Base-by-base conservation (phyloP, 2,329 filamentous ascomycete species). In the Calonectria fujianensis region DNA sequence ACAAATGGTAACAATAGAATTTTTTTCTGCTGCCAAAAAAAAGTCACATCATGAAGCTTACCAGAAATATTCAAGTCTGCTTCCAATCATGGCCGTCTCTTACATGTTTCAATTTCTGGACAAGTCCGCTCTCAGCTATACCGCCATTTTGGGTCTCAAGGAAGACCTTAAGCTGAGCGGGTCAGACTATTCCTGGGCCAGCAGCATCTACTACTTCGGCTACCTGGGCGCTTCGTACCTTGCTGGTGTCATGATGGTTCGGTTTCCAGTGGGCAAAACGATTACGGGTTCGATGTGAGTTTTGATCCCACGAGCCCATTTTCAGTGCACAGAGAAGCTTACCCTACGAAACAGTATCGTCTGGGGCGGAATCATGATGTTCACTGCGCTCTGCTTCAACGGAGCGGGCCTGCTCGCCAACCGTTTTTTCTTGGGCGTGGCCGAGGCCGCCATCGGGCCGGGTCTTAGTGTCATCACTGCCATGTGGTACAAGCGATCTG, bases 101-200 rank as follows among this genome's bases (percentile, higher is more conserved):
- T 93, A 93, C 78, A 87, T 90, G n/a, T 83, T 92, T 7, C 91
- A 93, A 74, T 93, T 89, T 76, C 85, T 91, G 2, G 91, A 93
- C 83, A 93, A 93, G 81, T 89, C 89, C 0, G 88, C 88, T 0
- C 82, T 92, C 1, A 86, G 84, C n/a, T 89, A 89, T 79, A 87
- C 88, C 0, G 87, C 87, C 48, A 84, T 90, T 75, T 86, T 90
- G 86, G 87, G 88, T 1, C 80, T 90, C 6, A 84, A 84, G 41
- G 78, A 85, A 8, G 88, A 89, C 31, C 85, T 89, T 67, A 76
- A 83, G 16, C 81, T 91, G 29, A 83, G 85, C 10, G 88, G 89
- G 7, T 83, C 87, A 51, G 85, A 91, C 61, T 91, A 90, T 74
- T 87, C 87, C 9, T 91, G 89, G 88, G 83, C 88, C 0, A 83